A percentile compares a stretch with the other conserved stretches of the same genome.
Evolutionary conservation across 345 rosid species (phyloP).

Genomic region (Eucalyptus regnans): DNA sequence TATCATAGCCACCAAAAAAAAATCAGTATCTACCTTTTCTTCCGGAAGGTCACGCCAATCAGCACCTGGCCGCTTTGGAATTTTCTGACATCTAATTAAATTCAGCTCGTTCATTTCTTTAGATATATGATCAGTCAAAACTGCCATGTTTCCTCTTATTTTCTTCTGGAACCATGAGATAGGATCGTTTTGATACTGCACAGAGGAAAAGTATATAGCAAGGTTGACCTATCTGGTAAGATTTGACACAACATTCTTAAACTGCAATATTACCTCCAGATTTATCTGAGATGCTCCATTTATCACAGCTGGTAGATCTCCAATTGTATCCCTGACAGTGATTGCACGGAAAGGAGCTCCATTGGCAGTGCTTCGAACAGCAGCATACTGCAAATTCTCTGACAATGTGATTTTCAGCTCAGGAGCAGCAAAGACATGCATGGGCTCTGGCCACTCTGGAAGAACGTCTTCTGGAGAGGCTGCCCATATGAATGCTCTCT

Average conservation of each 20-base stretch:
- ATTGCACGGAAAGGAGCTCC: conserved; percentile 93
- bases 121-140: conserved; percentile 66
- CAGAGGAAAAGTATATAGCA: not conserved
- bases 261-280: conserved; percentile 25
- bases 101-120: conserved; percentile 78
- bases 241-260: not conserved
- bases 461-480: conserved; percentile 76
- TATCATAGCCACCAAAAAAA: not conserved
- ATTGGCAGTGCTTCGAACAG: conserved; percentile 54
- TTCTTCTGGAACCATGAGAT: conserved; percentile 75
- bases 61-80: conserved; percentile 82
- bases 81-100: conserved; percentile 51
- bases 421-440: conserved; percentile 72
- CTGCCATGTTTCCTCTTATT: conserved; percentile 38
- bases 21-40: conserved; percentile 33
- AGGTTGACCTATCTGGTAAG: not conserved
- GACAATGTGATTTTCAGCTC: conserved; percentile 51
- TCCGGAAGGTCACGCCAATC: conserved; percentile 89
- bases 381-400: conserved; percentile 40
- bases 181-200: conserved; percentile 52
- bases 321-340: conserved; percentile 87
- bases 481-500: conserved; percentile 91
- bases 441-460: conserved; percentile 99
- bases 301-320: conserved; percentile 66
- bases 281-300: conserved; percentile 50